Evolutionary conservation across 2,329 filamentous ascomycete species (phyloP).

Genomic region (Colletotrichum sp.): DNA sequence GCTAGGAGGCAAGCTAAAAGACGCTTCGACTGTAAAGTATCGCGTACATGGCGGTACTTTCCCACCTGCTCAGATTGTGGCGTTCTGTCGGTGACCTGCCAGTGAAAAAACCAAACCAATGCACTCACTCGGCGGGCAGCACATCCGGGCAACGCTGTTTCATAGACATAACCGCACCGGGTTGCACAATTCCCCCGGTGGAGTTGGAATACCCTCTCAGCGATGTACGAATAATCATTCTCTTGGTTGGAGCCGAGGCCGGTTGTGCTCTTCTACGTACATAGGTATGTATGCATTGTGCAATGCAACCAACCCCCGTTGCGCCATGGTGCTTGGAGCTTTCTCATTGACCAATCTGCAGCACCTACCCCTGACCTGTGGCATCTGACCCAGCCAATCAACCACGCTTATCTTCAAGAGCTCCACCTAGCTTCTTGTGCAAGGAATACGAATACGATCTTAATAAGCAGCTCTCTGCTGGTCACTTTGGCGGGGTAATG

Average conservation of each 20-base stretch:
- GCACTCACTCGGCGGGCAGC: neutral
- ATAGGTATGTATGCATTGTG: neutral
- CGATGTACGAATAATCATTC: neutral
- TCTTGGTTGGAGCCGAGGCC: neutral
- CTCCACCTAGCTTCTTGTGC: neutral
- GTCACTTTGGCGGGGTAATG: neutral
- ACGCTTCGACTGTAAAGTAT: neutral
- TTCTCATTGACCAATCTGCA: constrained; percentile 1
- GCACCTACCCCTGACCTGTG: neutral
- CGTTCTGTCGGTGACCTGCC: neutral
- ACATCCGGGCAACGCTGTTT: neutral
- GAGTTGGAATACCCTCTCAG: neutral
- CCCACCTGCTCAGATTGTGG: neutral
- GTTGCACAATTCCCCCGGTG: neutral
- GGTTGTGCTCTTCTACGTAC: neutral
- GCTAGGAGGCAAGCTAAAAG: neutral
- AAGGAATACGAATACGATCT: constrained; percentile 11
- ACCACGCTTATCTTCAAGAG: neutral
- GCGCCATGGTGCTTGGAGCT: neutral
- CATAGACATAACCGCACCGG: neutral
- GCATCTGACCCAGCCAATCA: neutral
- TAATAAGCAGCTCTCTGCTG: neutral
- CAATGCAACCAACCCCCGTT: neutral
- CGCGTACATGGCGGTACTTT: neutral
- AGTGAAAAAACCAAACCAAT: neutral